phyloP scores from a whole-genome alignment of 2,329 filamentous ascomycete genomes.

The Alternaria viburni region DNA sequence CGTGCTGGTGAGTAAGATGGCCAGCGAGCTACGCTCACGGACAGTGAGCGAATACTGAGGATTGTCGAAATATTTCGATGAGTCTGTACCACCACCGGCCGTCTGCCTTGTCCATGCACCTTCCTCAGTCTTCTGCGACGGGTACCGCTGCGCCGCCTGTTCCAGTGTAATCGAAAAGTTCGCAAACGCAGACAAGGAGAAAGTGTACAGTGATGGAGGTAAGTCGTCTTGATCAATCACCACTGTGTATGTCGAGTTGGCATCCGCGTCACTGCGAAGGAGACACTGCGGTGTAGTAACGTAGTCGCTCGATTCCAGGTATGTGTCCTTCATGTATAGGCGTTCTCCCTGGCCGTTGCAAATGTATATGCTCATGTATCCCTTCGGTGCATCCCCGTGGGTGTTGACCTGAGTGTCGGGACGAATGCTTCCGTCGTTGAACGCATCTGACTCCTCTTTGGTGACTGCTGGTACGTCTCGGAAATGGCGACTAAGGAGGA shows the following conservation, averaged over 20 bases:
- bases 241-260: constrained; percentile 62
- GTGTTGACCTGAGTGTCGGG: constrained; percentile 28
- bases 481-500: constrained; percentile 87
- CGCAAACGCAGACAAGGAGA: constrained; percentile 85
- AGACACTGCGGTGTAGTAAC: constrained; percentile 94
- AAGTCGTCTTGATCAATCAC: constrained; percentile 82
- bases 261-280: constrained; percentile 71
- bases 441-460: constrained; percentile 39
- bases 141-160: constrained; percentile 67
- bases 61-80: constrained; percentile 78
- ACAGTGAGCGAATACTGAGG: constrained; percentile 80
- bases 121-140: constrained; percentile 63
- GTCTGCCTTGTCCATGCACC: constrained; percentile 79
- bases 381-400: constrained; percentile 54
- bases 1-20: constrained; percentile 74
- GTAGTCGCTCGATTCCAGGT: constrained; percentile 78
- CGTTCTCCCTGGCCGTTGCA: constrained; percentile 74
- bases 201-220: constrained; percentile 75
- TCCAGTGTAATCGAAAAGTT: constrained; percentile 65
- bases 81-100: constrained; percentile 83
- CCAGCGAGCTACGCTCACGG: constrained; percentile 64
- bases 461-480: constrained; percentile 58
- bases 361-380: constrained; percentile 87
- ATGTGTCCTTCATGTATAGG: constrained; percentile 75
- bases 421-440: constrained; percentile 39